Percentiles rank a stretch among this genome's conserved stretches.
phyloP scores from a whole-genome alignment of 2,329 filamentous ascomycete genomes.

The Penicillium sp. region DNA sequence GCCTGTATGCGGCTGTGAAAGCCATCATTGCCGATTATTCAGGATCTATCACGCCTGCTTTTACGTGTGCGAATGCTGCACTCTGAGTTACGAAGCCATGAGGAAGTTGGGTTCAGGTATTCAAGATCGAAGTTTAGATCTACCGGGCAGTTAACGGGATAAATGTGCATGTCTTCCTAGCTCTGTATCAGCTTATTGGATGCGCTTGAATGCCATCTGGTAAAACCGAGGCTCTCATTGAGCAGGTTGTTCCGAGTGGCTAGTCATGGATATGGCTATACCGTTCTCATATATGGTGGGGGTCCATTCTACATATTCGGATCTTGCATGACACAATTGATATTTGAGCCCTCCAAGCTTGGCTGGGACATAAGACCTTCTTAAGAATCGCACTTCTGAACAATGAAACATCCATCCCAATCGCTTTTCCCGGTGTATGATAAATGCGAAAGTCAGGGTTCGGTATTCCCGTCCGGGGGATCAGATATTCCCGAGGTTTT shows the following conservation, averaged over 20 bases:
- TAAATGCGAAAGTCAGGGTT: too few species aligned
- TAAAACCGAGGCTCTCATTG: not conserved
- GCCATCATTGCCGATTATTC: slow-evolving; percentile 54
- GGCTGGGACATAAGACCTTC: too few species aligned
- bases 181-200: not conserved
- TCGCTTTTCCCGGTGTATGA: too few species aligned
- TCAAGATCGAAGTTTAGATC: not conserved
- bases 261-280: too few species aligned
- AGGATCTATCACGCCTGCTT: slow-evolving; percentile 45
- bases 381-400: too few species aligned
- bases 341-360: too few species aligned
- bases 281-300: too few species aligned
- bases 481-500: too few species aligned
- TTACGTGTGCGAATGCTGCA: slow-evolving; percentile 50
- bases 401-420: too few species aligned
- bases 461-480: too few species aligned
- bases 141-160: not conserved
- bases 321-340: too few species aligned
- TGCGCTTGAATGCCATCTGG: not conserved
- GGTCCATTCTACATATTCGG: too few species aligned
- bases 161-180: not conserved
- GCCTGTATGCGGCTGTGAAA: slow-evolving; percentile 53
- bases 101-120: not conserved
- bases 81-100: slow-evolving; percentile 36
- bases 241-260: not conserved